A percentile compares a stretch with the other conserved stretches of the same genome.
phyloP scores from a whole-genome alignment of 192 early-diverging fungal species.

The Dimargaris cristalligena region DNA sequence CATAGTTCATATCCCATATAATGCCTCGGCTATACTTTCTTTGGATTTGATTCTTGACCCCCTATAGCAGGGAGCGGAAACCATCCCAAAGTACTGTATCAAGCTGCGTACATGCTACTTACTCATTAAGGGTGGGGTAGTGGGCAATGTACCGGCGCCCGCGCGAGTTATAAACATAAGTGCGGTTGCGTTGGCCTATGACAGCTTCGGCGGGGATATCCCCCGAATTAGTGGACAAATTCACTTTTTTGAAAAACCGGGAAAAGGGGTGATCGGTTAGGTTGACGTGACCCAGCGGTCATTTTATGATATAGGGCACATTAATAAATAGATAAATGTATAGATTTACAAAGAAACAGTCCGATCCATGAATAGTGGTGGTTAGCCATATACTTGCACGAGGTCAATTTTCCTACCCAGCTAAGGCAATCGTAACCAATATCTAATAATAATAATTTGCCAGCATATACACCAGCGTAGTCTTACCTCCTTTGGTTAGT shows the following conservation, averaged over 20 bases:
- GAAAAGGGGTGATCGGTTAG: background rate
- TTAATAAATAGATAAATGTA: background rate
- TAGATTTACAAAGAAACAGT: background rate
- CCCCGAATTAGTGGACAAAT: background rate
- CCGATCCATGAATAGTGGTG: background rate
- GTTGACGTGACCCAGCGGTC: background rate
- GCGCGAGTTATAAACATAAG: background rate
- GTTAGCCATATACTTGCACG: background rate
- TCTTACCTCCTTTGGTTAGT: background rate
- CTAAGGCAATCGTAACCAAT: background rate
- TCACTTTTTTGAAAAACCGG: too few relatives aligned
- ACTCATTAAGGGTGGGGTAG: background rate
- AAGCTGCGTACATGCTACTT: background rate
- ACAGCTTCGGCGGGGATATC: background rate
- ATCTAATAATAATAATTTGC: background rate
- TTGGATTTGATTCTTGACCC: background rate
- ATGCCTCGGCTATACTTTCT: background rate
- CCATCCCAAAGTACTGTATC: background rate
- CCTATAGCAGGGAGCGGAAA: background rate
- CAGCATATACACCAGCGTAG: background rate
- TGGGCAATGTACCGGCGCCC: background rate
- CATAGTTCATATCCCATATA: background rate
- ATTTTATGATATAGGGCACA: background rate
- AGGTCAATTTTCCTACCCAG: background rate
- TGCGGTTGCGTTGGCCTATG: background rate